Evolutionary conservation across 2,329 filamentous ascomycete genomes (phyloP).

Genomic region (Ascochyta pisi): DNA sequence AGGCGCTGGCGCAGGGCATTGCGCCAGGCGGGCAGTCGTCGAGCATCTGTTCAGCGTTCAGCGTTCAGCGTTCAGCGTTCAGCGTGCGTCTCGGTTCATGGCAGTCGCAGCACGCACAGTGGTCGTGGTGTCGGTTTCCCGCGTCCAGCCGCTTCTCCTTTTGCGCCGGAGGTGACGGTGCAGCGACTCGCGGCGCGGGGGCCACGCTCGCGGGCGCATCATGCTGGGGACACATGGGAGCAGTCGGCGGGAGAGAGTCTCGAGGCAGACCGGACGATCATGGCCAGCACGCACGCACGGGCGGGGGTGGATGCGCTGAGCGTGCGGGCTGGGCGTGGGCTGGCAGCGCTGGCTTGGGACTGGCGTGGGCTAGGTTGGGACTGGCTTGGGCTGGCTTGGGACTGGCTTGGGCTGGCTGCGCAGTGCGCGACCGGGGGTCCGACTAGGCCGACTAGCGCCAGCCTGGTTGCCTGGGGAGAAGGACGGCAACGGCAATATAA

Average conservation of each 20-base stretch:
- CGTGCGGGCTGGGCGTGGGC: background rate
- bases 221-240: conserved; percentile 37
- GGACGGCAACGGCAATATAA: conserved; percentile 19
- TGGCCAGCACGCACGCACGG: conserved; percentile 10
- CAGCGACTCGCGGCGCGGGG: background rate
- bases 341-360: no score
- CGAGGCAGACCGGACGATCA: conserved; percentile 12
- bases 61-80: conserved; percentile 26
- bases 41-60: conserved; percentile 68
- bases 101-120: conserved; percentile 49
- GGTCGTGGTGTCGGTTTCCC: conserved; percentile 77
- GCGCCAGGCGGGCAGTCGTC: conserved; percentile 84
- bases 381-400: no score
- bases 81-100: conserved; percentile 20
- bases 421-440: background rate
- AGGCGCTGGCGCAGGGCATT: conserved; percentile 81
- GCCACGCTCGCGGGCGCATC: conserved; percentile 20
- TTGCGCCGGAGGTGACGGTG: background rate
- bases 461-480: conserved; percentile 28
- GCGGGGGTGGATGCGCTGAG: background rate
- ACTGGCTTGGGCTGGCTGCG: no score
- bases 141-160: conserved; percentile 63
- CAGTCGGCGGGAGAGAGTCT: conserved; percentile 15
- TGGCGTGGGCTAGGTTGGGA: no score
- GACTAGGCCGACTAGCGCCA: background rate